Conservation (phyloP, 1,284 basidiomycete genomes). For the Mrakiaceae sp. region DNA sequence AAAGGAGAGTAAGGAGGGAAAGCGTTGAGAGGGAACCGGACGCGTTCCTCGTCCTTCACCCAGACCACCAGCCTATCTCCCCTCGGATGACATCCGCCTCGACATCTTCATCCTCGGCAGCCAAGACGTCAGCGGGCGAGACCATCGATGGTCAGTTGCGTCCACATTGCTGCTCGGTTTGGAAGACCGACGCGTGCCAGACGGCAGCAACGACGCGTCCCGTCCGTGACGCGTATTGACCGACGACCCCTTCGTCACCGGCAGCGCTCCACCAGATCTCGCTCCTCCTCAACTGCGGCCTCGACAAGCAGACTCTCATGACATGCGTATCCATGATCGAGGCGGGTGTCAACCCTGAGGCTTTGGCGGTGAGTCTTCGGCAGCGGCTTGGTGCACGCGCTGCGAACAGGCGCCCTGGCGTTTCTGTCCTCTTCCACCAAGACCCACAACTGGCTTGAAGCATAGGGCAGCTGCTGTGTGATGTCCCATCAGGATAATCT, state of each 20-base stretch:
- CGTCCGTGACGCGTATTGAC: not conserved
- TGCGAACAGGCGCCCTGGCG: too few relatives aligned
- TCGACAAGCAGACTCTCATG: conserved; percentile 69
- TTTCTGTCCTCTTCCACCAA: too few relatives aligned
- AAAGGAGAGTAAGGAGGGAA: not conserved
- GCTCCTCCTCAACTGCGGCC: conserved; percentile 64
- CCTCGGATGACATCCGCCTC: not conserved
- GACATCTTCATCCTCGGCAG: not conserved
- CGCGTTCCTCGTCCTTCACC: not conserved
- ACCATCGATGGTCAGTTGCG: conserved; percentile 1
- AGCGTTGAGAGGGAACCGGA: not conserved
- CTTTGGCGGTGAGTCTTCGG: conserved; percentile 54
- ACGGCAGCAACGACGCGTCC: not conserved
- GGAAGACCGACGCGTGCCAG: not conserved
- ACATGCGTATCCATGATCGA: conserved; percentile 75
- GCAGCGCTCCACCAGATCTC: conserved; percentile 69
- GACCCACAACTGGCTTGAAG: too few relatives aligned
- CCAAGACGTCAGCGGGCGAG: not conserved
- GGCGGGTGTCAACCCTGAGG: conserved; percentile 71
- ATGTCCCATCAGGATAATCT: too few relatives aligned
- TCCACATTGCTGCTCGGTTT: not conserved
- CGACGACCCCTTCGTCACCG: not conserved
- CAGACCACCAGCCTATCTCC: not conserved
- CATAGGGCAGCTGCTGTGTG: too few relatives aligned
- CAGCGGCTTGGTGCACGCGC: too few relatives aligned